Percentiles rank a stretch among this genome's conserved stretches.
These are phyloP conservation scores for Carallia brachiata DNA, from an alignment of 345 rosid genomes.

Conservation along the genomic window DNA sequence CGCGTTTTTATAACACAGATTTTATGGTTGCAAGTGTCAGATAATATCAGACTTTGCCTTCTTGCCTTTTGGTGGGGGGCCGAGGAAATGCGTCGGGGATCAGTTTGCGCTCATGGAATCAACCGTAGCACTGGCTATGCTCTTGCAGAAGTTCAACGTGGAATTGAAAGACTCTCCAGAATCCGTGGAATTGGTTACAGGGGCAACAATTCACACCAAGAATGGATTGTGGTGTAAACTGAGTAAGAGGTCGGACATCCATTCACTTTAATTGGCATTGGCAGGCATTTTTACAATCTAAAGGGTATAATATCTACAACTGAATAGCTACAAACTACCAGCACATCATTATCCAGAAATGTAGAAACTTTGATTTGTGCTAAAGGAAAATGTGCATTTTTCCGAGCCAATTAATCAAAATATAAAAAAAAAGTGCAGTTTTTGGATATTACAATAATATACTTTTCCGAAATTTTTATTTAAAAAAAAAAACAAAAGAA, in stretches of 20 bases:
- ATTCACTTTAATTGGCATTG: not conserved
- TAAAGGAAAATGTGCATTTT: too few relatives aligned
- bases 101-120: slow-evolving; percentile 96
- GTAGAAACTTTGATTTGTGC: too few relatives aligned
- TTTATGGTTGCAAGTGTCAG: slow-evolving; percentile 38
- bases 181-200: slow-evolving; percentile 75
- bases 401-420: too few relatives aligned
- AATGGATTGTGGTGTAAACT: slow-evolving; percentile 86
- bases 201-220: slow-evolving; percentile 87
- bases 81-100: slow-evolving; percentile 91
- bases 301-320: not conserved
- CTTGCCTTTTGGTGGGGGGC: slow-evolving; percentile 93
- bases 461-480: too few relatives aligned
- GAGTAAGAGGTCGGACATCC: slow-evolving; percentile 45
- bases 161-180: slow-evolving; percentile 69
- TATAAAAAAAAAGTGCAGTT: too few relatives aligned
- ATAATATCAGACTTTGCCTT: slow-evolving; percentile 78
- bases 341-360: too few relatives aligned
- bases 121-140: slow-evolving; percentile 66
- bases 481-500: too few relatives aligned
- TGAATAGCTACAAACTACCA: too few relatives aligned
- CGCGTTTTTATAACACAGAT: not conserved
- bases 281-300: not conserved
- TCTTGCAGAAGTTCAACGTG: slow-evolving; percentile 73
- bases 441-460: too few relatives aligned